Base-by-base conservation (phyloP, 177 flowering plant genomes). In the Vitis hybrid region DNA sequence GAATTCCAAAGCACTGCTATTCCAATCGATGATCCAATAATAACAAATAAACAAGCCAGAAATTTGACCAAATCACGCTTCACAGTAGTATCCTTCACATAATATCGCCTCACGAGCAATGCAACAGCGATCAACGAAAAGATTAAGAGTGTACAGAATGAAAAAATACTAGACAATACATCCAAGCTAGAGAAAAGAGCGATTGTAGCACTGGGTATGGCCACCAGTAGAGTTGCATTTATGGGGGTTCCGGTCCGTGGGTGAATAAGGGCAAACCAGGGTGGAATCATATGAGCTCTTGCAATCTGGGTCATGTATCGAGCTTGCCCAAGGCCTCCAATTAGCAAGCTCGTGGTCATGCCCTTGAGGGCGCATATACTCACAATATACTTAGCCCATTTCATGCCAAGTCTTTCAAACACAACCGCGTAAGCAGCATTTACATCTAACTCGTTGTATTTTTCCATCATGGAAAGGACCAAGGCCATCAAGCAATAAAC, bases 321-420 rank as follows among this genome's bases (percentile, higher is more conserved):
- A 1, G 82, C 88, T 52, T 86, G 88, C 4, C 83, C 88, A 12
- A 88, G 72, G 1, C 86, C 83, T 1, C 86, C 85, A 0, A 83
- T 84, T n/a, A 88, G 78, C 10, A 86, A 72, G 23, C 82, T 85
- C 0, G 87, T 84, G 21, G 89, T 86, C 89, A 88, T 86, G 13
- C 89, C 89, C 61, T 88, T 84, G 0, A 88, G 78, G 10, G 89
- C 87, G 52, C 88, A 84, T 3, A 79, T 48, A 55, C 84, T 82
- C 3, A 88, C 91, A 54, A 88, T 34, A 62, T 85, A 88, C 72
- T 85, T 85, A 4, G 87, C 90, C 92, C 88, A 88, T 10, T 77
- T 81, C 89, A 84, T 79, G 13, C 91, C 91, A 2, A 83, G 80
- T 8, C 72, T 77, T 62, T 82, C 72, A 64, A 88, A 86, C 4